phyloP scores from a whole-genome alignment of 1,139 yeast genomes.

The Groenewaldozyma sp. region DNA sequence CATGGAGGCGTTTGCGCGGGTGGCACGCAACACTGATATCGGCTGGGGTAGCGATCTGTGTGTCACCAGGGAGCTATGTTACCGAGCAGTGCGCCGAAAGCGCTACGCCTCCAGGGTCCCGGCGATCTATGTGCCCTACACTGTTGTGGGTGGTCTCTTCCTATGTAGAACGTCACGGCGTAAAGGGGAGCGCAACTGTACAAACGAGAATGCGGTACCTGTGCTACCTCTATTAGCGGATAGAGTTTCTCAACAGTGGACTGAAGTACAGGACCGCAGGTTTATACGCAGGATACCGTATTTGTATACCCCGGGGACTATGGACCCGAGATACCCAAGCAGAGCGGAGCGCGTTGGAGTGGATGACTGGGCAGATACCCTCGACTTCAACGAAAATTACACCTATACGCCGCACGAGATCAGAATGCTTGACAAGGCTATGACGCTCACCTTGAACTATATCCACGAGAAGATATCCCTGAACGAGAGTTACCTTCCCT shows the following conservation, averaged over 20 bases:
- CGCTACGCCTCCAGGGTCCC: constrained; percentile 45
- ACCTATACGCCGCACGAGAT: constrained; percentile 35
- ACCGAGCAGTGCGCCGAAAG: constrained; percentile 53
- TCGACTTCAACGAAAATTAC: constrained; percentile 47
- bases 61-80: constrained; percentile 37
- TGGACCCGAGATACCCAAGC: constrained; percentile 38
- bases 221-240: constrained; percentile 55
- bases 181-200: constrained; percentile 9
- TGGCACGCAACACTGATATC: constrained; percentile 35
- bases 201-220: constrained; percentile 35
- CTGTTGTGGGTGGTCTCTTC: constrained; percentile 60
- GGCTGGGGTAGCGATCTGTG: constrained; percentile 50
- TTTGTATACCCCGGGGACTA: constrained; percentile 41
- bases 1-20: constrained; percentile 35
- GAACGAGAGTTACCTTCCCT: background rate
- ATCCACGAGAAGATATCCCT: constrained; percentile 5
- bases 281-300: constrained; percentile 48
- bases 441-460: constrained; percentile 15
- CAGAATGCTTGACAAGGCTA: constrained; percentile 30
- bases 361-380: constrained; percentile 40
- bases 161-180: constrained; percentile 38
- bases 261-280: constrained; percentile 32
- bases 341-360: constrained; percentile 18
- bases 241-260: constrained; percentile 38
- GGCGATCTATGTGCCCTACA: constrained; percentile 46